These are phyloP conservation scores for Kazachstania kunashirensis DNA, from an alignment of 805 yeast genomes.

Conservation along the genomic window DNA sequence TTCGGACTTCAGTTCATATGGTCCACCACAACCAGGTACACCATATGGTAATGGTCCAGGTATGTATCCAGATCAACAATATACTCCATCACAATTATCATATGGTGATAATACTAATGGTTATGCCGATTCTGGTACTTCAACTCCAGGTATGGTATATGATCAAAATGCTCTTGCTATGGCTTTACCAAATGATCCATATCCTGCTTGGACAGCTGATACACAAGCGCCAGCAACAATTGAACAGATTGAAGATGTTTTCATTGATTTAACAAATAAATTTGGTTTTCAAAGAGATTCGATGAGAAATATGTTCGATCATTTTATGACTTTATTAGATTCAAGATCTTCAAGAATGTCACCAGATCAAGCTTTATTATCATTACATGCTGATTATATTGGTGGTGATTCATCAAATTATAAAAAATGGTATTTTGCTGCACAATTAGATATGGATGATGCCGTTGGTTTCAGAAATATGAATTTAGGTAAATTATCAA, in stretches of 20 bases:
- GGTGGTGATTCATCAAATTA: conserved; percentile 83
- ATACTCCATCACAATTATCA: conserved; percentile 80
- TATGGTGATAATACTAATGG: conserved; percentile 44
- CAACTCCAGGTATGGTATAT: conserved; percentile 73
- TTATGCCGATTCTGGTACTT: conserved; percentile 75
- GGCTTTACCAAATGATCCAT: conserved; percentile 82
- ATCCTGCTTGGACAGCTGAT: conserved; percentile 99
- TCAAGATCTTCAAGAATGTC: conserved; percentile 84
- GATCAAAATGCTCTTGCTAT: conserved; percentile 55
- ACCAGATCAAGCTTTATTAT: conserved; percentile 75
- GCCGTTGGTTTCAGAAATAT: conserved; percentile 75
- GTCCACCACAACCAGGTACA: conserved; percentile 39
- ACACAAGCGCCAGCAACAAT: conserved; percentile 78
- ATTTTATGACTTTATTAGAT: conserved; percentile 75
- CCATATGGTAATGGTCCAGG: background rate
- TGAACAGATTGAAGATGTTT: conserved; percentile 79
- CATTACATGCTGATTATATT: conserved; percentile 78
- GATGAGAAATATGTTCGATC: conserved; percentile 85
- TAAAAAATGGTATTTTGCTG: conserved; percentile 83
- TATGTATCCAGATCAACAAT: conserved; percentile 30
- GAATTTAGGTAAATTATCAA: conserved; percentile 59
- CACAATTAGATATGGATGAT: conserved; percentile 79
- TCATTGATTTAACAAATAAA: conserved; percentile 71
- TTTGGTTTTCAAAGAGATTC: conserved; percentile 90
- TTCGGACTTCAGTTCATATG: conserved; percentile 58